Base-by-base conservation (phyloP, 352 stramenopile species). In the Thalassiosira exigua region DNA sequence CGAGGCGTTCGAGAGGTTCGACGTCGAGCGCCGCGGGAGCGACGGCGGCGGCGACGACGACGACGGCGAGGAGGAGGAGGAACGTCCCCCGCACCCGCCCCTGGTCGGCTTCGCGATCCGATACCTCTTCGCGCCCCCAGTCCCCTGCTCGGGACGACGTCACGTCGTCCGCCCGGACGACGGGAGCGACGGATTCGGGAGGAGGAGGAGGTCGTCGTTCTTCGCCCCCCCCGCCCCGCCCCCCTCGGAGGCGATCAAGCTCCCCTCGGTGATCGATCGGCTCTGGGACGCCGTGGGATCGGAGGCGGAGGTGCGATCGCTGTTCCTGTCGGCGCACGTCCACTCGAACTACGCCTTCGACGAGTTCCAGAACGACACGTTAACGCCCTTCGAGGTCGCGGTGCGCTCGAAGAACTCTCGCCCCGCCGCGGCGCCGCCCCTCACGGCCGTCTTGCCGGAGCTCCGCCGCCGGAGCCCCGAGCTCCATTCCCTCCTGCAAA, bases 301-400 rank as follows among this genome's bases (percentile, higher is more conserved):
- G 14, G 73, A 82, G 48, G 33, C 59, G 24, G 61, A 79, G 64
- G 44, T 86, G 12, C 56, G 78, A 21, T 87, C 76, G 7, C 75
- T 89, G 36, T 66, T 46, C 26, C 51, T 91, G 7, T 86, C 73
- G 22, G 82, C 74, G 7, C 84, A 91, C 64, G 79, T 89, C 12
- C 53, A 89, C 61, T 60, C 69, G 4, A 65, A 77, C 50, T 88
- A 85, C 36, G 24, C 36, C n/a, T 75, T 88, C 24, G 53, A 72
- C 29, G 67, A 87, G 36, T 89, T 91, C 60, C 64, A 57, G 26
- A 19, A 42, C 4, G 33, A 19, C 7, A 77, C 73, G 7, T 30
- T 82, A 14, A 54, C 65, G 44, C 73, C 73, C 12, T 82, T 82
- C 61, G 48, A 82, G 61, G 17, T 44, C 30, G 42, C 56, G 26